Conservation (phyloP, 2,329 filamentous ascomycete species). For the Neofusicoccum umdonicola region DNA sequence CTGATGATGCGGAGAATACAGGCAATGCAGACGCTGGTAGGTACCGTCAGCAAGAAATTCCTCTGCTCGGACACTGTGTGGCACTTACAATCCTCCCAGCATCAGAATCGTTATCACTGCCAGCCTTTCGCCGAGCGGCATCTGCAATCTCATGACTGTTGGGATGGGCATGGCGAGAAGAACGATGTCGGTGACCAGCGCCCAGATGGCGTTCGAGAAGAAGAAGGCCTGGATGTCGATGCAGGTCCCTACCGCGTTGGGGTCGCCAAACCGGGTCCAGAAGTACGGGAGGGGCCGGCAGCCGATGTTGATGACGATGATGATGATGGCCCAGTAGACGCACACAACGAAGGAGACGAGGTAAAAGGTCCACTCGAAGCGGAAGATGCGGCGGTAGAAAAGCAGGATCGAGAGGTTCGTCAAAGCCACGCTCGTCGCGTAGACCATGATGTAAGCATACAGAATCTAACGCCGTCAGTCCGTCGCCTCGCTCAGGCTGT, state of each 20-base stretch:
- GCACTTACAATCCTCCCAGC: conserved; percentile 17
- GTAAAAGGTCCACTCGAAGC: conserved; percentile 47
- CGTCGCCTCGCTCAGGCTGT: no score
- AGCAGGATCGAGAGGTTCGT: conserved; percentile 55
- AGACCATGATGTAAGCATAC: conserved; percentile 34
- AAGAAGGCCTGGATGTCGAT: conserved; percentile 49
- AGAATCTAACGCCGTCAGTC: background rate
- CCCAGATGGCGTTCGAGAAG: conserved; percentile 47
- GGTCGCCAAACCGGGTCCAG: conserved; percentile 44
- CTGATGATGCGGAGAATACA: conserved; percentile 30
- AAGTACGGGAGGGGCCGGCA: conserved; percentile 49
- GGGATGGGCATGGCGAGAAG: conserved; percentile 36
- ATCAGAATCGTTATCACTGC: conserved; percentile 12
- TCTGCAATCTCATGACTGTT: conserved; percentile 29
- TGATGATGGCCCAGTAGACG: conserved; percentile 45
- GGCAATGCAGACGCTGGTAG: conserved; percentile 27
- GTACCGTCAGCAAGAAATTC: background rate
- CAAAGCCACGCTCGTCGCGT: conserved; percentile 55
- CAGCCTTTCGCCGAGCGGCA: conserved; percentile 21
- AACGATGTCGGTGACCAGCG: conserved; percentile 35
- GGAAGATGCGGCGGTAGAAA: conserved; percentile 56
- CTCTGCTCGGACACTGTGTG: no score
- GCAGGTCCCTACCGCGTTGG: conserved; percentile 35
- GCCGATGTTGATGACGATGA: conserved; percentile 36
- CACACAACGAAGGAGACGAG: conserved; percentile 44